Percentiles rank a stretch among this genome's conserved stretches.
These are phyloP conservation scores for Trichosporon faecale DNA, from an alignment of 1,284 basidiomycete genomes.

Conservation along the genomic window DNA sequence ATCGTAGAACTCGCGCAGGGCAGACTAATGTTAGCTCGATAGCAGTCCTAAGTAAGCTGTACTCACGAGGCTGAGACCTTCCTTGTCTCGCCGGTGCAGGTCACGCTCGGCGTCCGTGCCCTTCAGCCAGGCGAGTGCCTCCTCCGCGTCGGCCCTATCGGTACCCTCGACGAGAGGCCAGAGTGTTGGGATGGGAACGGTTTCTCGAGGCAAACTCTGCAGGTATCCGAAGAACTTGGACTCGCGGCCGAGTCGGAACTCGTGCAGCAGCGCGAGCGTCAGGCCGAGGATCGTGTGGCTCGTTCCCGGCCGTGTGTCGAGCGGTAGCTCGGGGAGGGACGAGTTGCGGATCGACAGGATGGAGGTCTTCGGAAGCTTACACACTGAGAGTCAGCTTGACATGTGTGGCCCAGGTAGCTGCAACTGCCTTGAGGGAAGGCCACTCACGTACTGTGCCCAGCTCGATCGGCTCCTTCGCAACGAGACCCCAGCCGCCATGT, in stretches of 20 bases:
- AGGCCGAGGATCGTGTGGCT: conserved; percentile 44
- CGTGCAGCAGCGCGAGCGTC: conserved; percentile 49
- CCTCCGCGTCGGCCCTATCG: conserved; percentile 29
- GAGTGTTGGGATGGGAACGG: conserved; percentile 41
- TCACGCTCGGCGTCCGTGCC: conserved; percentile 49
- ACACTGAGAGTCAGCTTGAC: conserved; percentile 35
- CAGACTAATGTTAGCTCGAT: conserved; percentile 31
- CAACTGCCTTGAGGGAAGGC: too few species aligned
- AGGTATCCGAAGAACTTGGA: conserved; percentile 51
- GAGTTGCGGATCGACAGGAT: conserved; percentile 45
- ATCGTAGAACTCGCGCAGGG: conserved; percentile 38
- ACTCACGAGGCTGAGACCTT: conserved; percentile 42
- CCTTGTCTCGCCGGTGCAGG: conserved; percentile 31
- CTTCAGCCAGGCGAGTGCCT: conserved; percentile 35
- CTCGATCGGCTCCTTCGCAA: conserved; percentile 23
- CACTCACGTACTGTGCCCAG: conserved; percentile 26
- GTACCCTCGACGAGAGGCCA: conserved; percentile 38
- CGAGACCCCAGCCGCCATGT: conserved; percentile 27
- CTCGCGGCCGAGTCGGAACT: conserved; percentile 39
- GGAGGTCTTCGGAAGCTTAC: conserved; percentile 45
- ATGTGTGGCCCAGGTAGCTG: too few species aligned
- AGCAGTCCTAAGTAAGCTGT: conserved; percentile 20
- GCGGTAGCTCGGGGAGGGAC: conserved; percentile 22
- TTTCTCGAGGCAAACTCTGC: conserved; percentile 45
- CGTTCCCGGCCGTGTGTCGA: conserved; percentile 1